Conservation (phyloP, 106 monocot species). For the Phalaenopsis equestris region DNA sequence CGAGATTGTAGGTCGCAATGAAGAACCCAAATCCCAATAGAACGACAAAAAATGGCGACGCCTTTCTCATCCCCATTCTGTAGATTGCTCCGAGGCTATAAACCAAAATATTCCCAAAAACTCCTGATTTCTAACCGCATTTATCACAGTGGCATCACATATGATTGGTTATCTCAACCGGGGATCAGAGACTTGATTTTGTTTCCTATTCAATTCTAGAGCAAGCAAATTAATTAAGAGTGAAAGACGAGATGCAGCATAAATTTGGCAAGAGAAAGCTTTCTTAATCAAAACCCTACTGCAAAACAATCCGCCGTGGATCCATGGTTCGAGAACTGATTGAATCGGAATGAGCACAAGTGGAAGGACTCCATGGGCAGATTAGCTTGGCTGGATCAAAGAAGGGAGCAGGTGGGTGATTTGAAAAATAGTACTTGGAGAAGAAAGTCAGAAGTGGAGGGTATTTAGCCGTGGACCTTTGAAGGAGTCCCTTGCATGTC, state of each 20-base stretch:
- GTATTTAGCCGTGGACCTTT: background rate
- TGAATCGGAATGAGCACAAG: background rate
- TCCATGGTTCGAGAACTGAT: background rate
- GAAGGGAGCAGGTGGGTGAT: background rate
- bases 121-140: background rate
- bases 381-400: background rate
- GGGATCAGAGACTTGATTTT: background rate
- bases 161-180: background rate
- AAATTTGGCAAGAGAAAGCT: background rate
- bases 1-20: constrained; percentile 27
- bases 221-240: background rate
- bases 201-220: background rate
- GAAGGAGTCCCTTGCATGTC: background rate
- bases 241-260: background rate
- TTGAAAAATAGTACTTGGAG: background rate
- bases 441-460: background rate
- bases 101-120: background rate
- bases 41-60: constrained; percentile 15
- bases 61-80: constrained; percentile 4
- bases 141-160: background rate
- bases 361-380: background rate
- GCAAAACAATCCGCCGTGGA: background rate
- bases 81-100: background rate
- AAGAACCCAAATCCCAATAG: constrained; percentile 25
- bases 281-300: background rate